Conservation (phyloP, 1,139 yeast genomes). For the Hanseniaspora gamundiae region DNA sequence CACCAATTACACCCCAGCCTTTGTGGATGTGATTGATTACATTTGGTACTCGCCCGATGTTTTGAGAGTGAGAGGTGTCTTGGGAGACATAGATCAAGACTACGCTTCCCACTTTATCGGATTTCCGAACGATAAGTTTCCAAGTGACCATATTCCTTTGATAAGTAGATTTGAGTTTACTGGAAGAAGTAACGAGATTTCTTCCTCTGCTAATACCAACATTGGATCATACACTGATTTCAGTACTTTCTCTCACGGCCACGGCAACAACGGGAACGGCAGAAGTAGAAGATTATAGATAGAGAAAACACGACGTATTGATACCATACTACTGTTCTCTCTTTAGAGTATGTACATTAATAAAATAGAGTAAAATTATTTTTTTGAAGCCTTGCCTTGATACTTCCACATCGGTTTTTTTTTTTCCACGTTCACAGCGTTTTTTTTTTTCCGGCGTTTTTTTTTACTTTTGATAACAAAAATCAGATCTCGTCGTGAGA, state of each 20-base stretch:
- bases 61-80: constrained; percentile 69
- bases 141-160: constrained; percentile 88
- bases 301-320: not conserved
- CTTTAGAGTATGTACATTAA: too few relatives aligned
- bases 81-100: constrained; percentile 73
- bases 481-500: too few relatives aligned
- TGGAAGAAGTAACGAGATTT: constrained; percentile 28
- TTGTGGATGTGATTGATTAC: constrained; percentile 88
- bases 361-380: too few relatives aligned
- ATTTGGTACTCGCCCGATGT: constrained; percentile 83
- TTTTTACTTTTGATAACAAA: too few relatives aligned
- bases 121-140: constrained; percentile 86
- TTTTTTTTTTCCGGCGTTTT: too few relatives aligned
- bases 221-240: not conserved
- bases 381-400: too few relatives aligned
- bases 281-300: not conserved
- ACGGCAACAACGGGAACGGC: not conserved
- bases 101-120: constrained; percentile 75
- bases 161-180: constrained; percentile 66
- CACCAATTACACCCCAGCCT: constrained; percentile 87
- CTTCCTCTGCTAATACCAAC: not conserved
- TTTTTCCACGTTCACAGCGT: too few relatives aligned
- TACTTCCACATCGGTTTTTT: too few relatives aligned
- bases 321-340: too few relatives aligned
- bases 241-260: not conserved